Percentiles rank a stretch among this genome's conserved stretches.
Conservation (phyloP, 2,329 filamentous ascomycete species). For the Leptographium flavum region DNA sequence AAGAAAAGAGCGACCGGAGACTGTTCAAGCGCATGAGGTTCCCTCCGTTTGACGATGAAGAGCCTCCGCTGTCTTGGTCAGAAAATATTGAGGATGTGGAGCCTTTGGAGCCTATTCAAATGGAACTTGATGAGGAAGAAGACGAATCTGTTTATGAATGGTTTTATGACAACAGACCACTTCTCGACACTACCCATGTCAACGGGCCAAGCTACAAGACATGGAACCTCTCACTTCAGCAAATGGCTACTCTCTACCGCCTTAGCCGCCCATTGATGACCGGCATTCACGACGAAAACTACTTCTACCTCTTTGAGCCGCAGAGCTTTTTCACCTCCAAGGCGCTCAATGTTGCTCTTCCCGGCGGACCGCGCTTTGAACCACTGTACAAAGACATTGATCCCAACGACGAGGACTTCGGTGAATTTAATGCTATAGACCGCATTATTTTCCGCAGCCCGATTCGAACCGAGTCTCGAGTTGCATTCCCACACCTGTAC, state of each 20-base stretch:
- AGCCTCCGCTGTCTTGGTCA: constrained; percentile 92
- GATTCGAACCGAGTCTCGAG: constrained; percentile 88
- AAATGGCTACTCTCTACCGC: constrained; percentile 93
- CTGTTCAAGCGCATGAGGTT: constrained; percentile 99
- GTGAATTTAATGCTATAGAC: constrained; percentile 98
- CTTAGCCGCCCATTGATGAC: constrained; percentile 82
- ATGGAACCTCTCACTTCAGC: constrained; percentile 84
- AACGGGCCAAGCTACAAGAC: constrained; percentile 94
- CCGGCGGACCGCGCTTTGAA: constrained; percentile 93
- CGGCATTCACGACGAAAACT: constrained; percentile 89
- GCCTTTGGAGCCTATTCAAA: constrained; percentile 91
- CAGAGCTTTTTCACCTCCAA: constrained; percentile 94
- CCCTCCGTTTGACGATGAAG: constrained; percentile 95
- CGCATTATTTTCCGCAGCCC: constrained; percentile 96
- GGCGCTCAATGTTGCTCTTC: constrained; percentile 90
- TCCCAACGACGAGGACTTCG: constrained; percentile 97
- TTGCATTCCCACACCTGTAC: constrained; percentile 89
- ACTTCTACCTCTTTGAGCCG: constrained; percentile 93
- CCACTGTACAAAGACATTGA: constrained; percentile 97
- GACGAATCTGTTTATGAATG: constrained; percentile 86
- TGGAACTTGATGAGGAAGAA: constrained; percentile 92
- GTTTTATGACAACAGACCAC: constrained; percentile 90
- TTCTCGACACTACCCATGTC: constrained; percentile 83
- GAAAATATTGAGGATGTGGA: constrained; percentile 99
- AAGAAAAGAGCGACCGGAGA: constrained; percentile 89